Base-by-base conservation (phyloP, 164 flowering plant genomes). In the Pachysandra terminalis region DNA sequence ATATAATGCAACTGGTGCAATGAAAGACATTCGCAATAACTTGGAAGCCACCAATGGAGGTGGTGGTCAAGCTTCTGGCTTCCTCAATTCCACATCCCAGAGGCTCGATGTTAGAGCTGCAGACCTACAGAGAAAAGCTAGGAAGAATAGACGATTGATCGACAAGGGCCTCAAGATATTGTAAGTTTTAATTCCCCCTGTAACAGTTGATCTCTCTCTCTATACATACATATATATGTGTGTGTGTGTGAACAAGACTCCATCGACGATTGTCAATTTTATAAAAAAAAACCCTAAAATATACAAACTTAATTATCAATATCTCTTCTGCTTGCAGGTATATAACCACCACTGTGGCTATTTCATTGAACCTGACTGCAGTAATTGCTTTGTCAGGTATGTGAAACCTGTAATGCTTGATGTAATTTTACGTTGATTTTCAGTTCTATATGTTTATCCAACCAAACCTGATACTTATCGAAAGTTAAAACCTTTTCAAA, bases 1-100 rank as follows among this genome's bases (percentile, higher is more conserved):
- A 56, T 76, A 83, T 26, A 83, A 80, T 68, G 80, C 90, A 25
- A 93, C 98, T 13, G 84, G 79, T 56, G 94, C 91, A 26, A 86
- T 93, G 86, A 82, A 71, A 69, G 74, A 72, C n/a, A 78, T 91
- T 24, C 75, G 72, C 19, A 63, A 58, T 12, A 81, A 71, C 69
- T 71, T 86, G 27, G 80, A 64, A 65, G 66, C 26, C 3, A 65
- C 76, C 17, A 62, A 65, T 57, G 64, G 24, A 22, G 71, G 45
- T 48, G 71, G 45, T 48, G 23, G n/a, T 24, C 72, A 73, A 37
- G 75, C 81, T 58, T 73, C 87, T 3, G 48, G 49, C 66, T 85
- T 82, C 72, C 84, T 89, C 19, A 71, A 68, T 59, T 73, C 89
- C 12, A 89, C 94, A 19, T 79, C 96, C 1, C 22, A 58, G 17